Conservation (phyloP, 148 eudicot genomes). For the Rhododendron mucronatum region DNA sequence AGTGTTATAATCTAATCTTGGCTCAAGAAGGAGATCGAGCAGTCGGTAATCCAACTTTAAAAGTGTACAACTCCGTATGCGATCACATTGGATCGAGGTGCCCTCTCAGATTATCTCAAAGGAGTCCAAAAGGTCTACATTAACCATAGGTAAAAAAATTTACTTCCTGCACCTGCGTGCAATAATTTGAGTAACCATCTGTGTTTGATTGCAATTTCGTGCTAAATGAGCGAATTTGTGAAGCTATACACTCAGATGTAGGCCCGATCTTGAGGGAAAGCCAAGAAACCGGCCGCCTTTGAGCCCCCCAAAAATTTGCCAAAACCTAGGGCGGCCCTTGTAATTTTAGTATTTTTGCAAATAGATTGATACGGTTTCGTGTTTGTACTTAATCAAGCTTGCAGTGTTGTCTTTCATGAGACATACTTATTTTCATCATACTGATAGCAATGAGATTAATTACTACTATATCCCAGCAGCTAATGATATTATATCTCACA, state of each 20-base stretch:
- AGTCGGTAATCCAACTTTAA: neutral
- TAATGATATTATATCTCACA: too few species aligned
- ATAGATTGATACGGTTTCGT: too few species aligned
- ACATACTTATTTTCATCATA: too few species aligned
- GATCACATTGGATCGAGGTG: neutral
- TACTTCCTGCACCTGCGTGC: too few species aligned
- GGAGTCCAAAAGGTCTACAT: neutral
- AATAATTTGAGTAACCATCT: neutral
- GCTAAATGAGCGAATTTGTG: too few species aligned
- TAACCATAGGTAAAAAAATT: neutral
- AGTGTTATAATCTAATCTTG: too few species aligned
- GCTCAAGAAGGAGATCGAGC: neutral
- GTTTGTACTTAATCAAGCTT: too few species aligned
- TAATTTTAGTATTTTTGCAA: too few species aligned
- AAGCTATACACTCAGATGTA: neutral
- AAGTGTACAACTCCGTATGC: neutral
- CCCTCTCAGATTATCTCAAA: neutral
- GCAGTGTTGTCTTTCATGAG: too few species aligned
- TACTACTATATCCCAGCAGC: too few species aligned
- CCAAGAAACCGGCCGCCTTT: neutral
- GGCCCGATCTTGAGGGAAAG: neutral
- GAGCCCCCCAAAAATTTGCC: neutral
- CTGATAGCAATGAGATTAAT: too few species aligned
- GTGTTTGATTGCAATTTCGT: too few species aligned
- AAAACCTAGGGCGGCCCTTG: neutral